Evolutionary conservation across 805 yeast species (phyloP).

Genomic region (Wickerhamiella lipophila): DNA sequence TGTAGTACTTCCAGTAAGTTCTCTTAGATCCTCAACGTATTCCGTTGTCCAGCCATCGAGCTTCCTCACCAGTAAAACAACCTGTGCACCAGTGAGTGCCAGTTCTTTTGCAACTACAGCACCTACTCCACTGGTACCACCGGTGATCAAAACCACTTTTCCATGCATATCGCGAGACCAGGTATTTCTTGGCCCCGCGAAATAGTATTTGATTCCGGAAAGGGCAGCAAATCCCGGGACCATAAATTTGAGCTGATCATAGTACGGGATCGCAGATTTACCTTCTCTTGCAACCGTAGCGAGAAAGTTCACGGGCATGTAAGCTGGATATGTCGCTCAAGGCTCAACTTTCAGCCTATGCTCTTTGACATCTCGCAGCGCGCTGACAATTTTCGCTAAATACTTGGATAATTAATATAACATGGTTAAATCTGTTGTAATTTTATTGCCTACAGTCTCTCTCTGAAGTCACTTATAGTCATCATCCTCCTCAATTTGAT

Average conservation of each 20-base stretch:
- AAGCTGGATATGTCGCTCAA: background rate
- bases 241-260: conserved; percentile 38
- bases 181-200: conserved; percentile 67
- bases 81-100: conserved; percentile 76
- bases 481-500: background rate
- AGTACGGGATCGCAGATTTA: conserved; percentile 62
- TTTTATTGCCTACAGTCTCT: too few species aligned
- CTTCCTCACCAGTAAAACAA: conserved; percentile 53
- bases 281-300: conserved; percentile 63
- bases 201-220: conserved; percentile 52
- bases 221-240: conserved; percentile 43
- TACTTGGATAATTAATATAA: too few species aligned
- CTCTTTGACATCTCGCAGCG: too few species aligned
- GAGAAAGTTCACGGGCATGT: conserved; percentile 77
- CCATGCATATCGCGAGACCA: conserved; percentile 94
- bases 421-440: too few species aligned
- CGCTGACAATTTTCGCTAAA: too few species aligned
- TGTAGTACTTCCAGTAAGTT: conserved; percentile 52
- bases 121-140: conserved; percentile 93
- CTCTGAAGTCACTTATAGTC: too few species aligned
- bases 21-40: conserved; percentile 64
- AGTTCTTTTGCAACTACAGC: conserved; percentile 59
- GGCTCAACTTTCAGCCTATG: background rate
- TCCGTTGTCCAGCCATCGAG: conserved; percentile 69
- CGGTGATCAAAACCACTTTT: conserved; percentile 47